phyloP scores from a whole-genome alignment of 306 rosid genomes.

The Castanea sativa region DNA sequence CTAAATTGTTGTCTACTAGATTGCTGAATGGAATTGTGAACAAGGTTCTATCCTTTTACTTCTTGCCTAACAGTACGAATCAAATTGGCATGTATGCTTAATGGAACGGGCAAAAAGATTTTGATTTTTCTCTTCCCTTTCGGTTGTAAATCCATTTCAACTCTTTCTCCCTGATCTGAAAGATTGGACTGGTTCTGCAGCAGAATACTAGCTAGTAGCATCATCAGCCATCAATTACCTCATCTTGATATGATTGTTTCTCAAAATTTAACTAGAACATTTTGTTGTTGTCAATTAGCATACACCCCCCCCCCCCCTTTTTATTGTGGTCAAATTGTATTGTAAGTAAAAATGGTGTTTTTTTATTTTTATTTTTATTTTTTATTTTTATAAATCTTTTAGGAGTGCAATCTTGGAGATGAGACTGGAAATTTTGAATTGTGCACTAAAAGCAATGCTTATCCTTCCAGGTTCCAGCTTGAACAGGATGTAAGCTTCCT shows the following conservation, averaged over 20 bases:
- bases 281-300: background rate
- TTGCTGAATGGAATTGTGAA: too few relatives aligned
- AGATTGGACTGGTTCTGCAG: background rate
- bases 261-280: background rate
- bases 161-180: background rate
- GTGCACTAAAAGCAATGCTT: constrained; percentile 27
- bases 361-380: background rate
- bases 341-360: constrained; percentile 4
- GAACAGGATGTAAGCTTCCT: constrained; percentile 68
- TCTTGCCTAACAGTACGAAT: too few relatives aligned
- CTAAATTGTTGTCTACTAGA: too few relatives aligned
- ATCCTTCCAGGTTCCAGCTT: constrained; percentile 52
- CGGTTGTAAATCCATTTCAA: background rate
- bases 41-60: too few relatives aligned
- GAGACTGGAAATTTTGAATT: constrained; percentile 25
- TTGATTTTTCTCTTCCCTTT: background rate
- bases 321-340: background rate
- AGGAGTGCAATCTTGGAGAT: constrained; percentile 34
- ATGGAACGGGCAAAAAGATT: background rate
- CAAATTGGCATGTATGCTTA: background rate
- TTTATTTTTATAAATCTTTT: background rate
- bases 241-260: background rate
- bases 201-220: background rate
- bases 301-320: background rate
- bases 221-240: background rate